Percentiles rank a stretch among this genome's conserved stretches.
Evolutionary conservation across 148 eudicot genomes (phyloP).

Genomic region (Mesembryanthemum crystallinum): DNA sequence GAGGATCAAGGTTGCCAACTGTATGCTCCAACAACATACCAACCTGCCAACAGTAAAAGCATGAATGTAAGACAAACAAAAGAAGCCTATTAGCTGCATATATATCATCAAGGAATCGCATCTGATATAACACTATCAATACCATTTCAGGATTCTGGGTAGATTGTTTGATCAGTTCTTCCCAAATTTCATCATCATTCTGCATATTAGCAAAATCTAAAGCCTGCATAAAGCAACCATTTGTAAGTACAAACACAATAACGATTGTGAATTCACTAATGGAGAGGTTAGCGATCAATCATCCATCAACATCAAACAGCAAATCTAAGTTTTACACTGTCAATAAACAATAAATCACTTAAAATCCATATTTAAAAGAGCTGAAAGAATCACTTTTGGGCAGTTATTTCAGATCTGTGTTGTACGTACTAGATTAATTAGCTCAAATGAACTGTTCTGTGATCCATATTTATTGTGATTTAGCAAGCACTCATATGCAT

Average conservation of each 20-base stretch:
- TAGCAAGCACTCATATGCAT: background rate
- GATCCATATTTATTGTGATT: background rate
- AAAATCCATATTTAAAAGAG: background rate
- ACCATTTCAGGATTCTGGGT: slow-evolving; percentile 96
- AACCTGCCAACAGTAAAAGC: slow-evolving; percentile 47
- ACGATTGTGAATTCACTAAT: background rate
- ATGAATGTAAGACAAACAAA: slow-evolving; percentile 6
- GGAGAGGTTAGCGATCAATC: slow-evolving; percentile 1
- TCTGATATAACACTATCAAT: slow-evolving; percentile 18
- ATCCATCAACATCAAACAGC: background rate
- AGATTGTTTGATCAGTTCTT: slow-evolving; percentile 80
- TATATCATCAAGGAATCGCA: background rate
- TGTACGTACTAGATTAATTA: background rate
- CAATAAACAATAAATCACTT: slow-evolving; percentile 3
- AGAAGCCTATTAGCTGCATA: background rate
- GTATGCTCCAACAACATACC: slow-evolving; percentile 95
- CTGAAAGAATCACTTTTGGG: background rate
- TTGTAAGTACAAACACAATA: background rate
- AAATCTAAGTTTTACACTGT: background rate
- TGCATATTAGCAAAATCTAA: slow-evolving; percentile 93
- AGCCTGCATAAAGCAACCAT: slow-evolving; percentile 53
- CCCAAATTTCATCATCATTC: slow-evolving; percentile 97
- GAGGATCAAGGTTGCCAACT: slow-evolving; percentile 94
- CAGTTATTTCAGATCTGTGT: background rate
- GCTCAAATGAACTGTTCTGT: background rate